Evolutionary conservation across 805 yeast genomes (phyloP).

Genomic region (Yarrowia porcina): DNA sequence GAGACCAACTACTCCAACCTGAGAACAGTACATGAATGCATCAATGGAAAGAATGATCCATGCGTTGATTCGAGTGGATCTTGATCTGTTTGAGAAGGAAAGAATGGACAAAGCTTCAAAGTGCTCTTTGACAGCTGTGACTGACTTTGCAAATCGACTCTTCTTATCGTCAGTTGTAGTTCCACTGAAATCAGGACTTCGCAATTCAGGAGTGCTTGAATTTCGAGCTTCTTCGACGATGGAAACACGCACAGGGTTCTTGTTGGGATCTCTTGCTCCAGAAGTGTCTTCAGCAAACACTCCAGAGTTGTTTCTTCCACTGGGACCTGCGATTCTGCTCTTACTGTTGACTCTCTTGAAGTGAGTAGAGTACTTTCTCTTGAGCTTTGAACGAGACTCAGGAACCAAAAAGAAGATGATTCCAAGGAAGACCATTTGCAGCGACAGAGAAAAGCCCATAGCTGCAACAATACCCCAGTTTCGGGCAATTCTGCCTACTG

Average conservation of each 20-base stretch:
- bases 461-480: background rate
- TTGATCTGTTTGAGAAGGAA: background rate
- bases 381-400: background rate
- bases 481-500: background rate
- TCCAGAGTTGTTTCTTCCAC: background rate
- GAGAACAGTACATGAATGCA: conserved; percentile 29
- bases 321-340: background rate
- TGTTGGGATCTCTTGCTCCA: background rate
- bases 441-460: background rate
- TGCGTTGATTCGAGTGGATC: conserved; percentile 21
- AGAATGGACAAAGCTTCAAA: background rate
- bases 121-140: background rate
- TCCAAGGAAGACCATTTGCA: background rate
- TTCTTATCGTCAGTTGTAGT: background rate
- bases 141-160: background rate
- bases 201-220: background rate
- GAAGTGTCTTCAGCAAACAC: background rate
- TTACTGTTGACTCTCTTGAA: background rate
- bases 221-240: background rate
- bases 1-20: conserved; percentile 25
- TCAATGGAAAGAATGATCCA: conserved; percentile 28
- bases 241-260: background rate
- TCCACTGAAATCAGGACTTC: background rate
- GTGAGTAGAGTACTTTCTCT: conserved; percentile 6
- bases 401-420: conserved; percentile 16